Percentiles rank a stretch among this genome's conserved stretches.
phyloP scores from a whole-genome alignment of 305 asterid genomes.

The Fraxinus baroniana region DNA sequence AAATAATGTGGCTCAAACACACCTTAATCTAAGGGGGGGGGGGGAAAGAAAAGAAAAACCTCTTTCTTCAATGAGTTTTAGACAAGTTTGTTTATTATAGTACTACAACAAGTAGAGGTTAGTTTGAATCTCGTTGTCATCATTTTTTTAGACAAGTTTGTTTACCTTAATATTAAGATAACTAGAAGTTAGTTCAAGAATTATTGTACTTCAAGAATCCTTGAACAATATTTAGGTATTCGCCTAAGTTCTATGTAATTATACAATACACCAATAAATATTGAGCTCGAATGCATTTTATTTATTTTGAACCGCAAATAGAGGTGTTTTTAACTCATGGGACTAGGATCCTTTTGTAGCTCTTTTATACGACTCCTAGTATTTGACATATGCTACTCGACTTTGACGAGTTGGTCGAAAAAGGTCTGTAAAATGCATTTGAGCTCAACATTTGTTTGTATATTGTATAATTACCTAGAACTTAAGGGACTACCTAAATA shows the following conservation, averaged over 20 bases:
- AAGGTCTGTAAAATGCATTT: too few species aligned
- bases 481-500: background rate
- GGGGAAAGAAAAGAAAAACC: too few species aligned
- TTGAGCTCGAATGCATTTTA: background rate
- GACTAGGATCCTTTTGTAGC: too few species aligned
- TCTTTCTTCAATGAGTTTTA: background rate
- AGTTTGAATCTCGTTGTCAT: background rate
- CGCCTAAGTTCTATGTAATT: background rate
- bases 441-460: too few species aligned
- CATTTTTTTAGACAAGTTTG: background rate
- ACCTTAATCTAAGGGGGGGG: too few species aligned
- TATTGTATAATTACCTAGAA: background rate
- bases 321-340: background rate
- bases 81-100: background rate
- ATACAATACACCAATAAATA: too few species aligned
- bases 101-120: too few species aligned
- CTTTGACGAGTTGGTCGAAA: background rate
- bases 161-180: background rate
- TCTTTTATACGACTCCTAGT: too few species aligned
- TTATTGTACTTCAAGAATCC: too few species aligned
- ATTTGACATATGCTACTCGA: background rate
- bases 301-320: background rate
- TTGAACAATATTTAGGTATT: background rate
- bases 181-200: background rate
- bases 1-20: too few species aligned